These are phyloP conservation scores for Pseudocercospora crystallina DNA, from an alignment of 2,329 filamentous ascomycete genomes.

Conservation along the genomic window DNA sequence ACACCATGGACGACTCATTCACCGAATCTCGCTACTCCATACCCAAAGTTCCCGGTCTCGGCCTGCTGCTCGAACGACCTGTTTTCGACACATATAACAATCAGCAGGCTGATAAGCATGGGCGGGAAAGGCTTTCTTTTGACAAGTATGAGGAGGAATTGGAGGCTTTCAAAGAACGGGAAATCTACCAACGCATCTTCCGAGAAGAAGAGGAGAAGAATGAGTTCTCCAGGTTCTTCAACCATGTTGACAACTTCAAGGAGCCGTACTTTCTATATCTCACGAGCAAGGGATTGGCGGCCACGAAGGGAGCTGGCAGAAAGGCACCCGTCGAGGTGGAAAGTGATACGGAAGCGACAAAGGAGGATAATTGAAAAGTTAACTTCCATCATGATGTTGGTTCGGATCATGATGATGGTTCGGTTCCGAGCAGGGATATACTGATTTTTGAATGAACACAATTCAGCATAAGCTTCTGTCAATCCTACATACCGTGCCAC, in stretches of 20 bases:
- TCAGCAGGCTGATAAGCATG: conserved; percentile 63
- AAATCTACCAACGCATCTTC: conserved; percentile 93
- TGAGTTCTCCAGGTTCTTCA: conserved; percentile 59
- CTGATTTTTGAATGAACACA: too few relatives aligned
- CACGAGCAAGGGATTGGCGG: conserved; percentile 49
- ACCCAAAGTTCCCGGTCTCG: conserved; percentile 88
- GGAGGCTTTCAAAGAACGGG: conserved; percentile 81
- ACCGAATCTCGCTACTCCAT: conserved; percentile 73
- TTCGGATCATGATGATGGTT: too few relatives aligned
- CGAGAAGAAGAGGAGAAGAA: conserved; percentile 80
- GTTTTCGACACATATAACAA: conserved; percentile 89
- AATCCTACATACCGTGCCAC: too few relatives aligned
- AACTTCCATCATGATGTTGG: too few relatives aligned
- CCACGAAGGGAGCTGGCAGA: conserved; percentile 37
- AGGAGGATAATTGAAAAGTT: conserved; percentile 2
- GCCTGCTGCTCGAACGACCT: conserved; percentile 82
- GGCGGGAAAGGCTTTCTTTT: conserved; percentile 73
- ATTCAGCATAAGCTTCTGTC: too few relatives aligned
- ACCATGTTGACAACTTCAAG: conserved; percentile 52
- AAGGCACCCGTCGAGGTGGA: conserved; percentile 10
- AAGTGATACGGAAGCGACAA: conserved; percentile 4
- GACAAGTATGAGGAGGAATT: conserved; percentile 74
- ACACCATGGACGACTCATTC: conserved; percentile 74
- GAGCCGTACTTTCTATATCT: conserved; percentile 51
- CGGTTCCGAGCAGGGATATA: too few relatives aligned